Evolutionary conservation across 31 red algal species (phyloP).

Genomic region (Bonnemaisonia californica): DNA sequence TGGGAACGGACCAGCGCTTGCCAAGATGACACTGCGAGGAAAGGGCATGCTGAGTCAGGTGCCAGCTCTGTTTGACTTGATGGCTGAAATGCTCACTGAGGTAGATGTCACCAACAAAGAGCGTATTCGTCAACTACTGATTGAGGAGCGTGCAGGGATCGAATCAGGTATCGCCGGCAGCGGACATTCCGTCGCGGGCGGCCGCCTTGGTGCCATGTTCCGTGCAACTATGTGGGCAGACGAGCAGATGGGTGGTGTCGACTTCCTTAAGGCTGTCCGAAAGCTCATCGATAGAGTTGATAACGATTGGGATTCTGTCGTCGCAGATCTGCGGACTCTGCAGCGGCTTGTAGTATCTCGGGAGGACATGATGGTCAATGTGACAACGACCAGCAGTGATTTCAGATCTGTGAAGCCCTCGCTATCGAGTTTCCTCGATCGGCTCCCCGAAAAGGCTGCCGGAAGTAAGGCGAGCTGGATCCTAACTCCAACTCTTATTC

Average conservation of each 20-base stretch:
- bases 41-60: constrained; percentile 75
- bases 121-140: constrained; percentile 84
- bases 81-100: constrained; percentile 85
- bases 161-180: constrained; percentile 83
- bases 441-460: constrained; percentile 56
- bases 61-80: constrained; percentile 57
- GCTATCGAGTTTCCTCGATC: constrained; percentile 69
- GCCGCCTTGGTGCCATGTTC: constrained; percentile 81
- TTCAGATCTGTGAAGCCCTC: constrained; percentile 57
- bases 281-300: constrained; percentile 78
- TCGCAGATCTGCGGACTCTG: constrained; percentile 65
- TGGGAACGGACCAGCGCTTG: constrained; percentile 59
- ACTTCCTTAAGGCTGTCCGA: constrained; percentile 74
- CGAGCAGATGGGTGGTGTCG: constrained; percentile 94
- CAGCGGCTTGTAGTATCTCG: constrained; percentile 59
- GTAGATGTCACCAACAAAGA: constrained; percentile 77
- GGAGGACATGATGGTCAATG: constrained; percentile 78
- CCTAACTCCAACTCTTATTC: constrained; percentile 17
- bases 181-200: constrained; percentile 81
- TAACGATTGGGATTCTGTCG: constrained; percentile 85
- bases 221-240: constrained; percentile 64
- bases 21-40: constrained; percentile 77
- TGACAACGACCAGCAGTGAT: constrained; percentile 72
- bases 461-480: constrained; percentile 52
- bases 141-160: constrained; percentile 88